phyloP scores from a whole-genome alignment of 2,329 filamentous ascomycete genomes.

The Helminthosporium solani region DNA sequence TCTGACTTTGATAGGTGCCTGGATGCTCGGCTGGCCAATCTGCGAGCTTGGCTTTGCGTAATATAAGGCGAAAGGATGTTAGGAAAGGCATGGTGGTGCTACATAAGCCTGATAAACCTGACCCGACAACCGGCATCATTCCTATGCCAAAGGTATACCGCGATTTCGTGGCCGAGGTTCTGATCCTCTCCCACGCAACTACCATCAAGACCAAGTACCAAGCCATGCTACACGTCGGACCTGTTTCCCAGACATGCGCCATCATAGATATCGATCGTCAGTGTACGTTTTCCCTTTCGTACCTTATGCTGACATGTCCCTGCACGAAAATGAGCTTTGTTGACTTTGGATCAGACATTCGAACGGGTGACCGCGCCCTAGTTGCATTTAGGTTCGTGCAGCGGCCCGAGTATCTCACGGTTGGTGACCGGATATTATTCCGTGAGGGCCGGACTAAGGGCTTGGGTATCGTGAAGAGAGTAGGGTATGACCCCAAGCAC shows the following conservation, averaged over 20 bases:
- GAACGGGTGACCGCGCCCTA: constrained; percentile 88
- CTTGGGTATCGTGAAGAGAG: constrained; percentile 85
- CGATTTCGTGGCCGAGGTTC: constrained; percentile 67
- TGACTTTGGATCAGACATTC: constrained; percentile 58
- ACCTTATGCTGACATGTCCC: not conserved
- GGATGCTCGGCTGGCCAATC: constrained; percentile 89
- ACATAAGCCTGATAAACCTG: constrained; percentile 72
- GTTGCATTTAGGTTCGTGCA: constrained; percentile 96
- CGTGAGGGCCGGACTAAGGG: constrained; percentile 94
- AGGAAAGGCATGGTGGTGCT: constrained; percentile 98
- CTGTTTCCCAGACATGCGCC: constrained; percentile 90
- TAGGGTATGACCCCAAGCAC: constrained; percentile 75
- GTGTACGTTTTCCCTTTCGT: constrained; percentile 37
- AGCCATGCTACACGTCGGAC: constrained; percentile 95
- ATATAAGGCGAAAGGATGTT: constrained; percentile 85
- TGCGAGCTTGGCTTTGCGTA: constrained; percentile 85
- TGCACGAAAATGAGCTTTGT: not conserved
- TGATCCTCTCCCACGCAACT: constrained; percentile 93
- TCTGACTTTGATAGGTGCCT: constrained; percentile 45
- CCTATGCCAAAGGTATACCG: constrained; percentile 54
- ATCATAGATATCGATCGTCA: constrained; percentile 98
- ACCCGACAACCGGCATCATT: constrained; percentile 37
- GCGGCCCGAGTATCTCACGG: constrained; percentile 84
- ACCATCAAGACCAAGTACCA: constrained; percentile 97
- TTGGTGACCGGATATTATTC: constrained; percentile 88